Percentiles rank a stretch among this genome's conserved stretches.
Conservation (phyloP, 257 asterid genomes). For the Solanum bukasovii region DNA sequence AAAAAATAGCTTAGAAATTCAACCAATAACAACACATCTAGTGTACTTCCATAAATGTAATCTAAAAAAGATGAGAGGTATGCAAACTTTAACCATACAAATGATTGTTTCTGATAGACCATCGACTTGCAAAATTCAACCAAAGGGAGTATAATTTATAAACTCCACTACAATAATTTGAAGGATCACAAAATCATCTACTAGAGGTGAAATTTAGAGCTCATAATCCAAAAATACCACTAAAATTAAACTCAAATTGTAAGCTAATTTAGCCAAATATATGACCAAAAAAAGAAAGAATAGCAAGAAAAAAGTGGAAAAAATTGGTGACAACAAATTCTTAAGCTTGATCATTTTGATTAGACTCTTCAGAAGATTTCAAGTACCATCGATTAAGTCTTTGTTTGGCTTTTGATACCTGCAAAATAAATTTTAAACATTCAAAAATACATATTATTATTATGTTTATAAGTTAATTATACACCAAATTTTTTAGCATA, state of each 20-base stretch:
- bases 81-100: not conserved
- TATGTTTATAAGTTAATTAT: not conserved
- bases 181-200: not conserved
- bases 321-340: not conserved
- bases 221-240: not conserved
- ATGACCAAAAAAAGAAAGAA: not conserved
- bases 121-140: not conserved
- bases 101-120: not conserved
- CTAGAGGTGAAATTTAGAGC: not conserved
- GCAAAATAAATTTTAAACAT: not conserved
- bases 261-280: not conserved
- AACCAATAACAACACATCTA: not conserved
- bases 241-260: not conserved
- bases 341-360: conserved; percentile 23
- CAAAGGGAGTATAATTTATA: not conserved
- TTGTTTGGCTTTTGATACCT: conserved; percentile 1
- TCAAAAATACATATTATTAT: not conserved
- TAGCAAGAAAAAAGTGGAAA: not conserved
- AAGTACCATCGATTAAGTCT: conserved; percentile 31
- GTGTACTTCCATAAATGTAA: rapidly evolving
- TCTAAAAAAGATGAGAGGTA: not conserved
- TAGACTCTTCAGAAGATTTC: conserved; percentile 36
- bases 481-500: not conserved
- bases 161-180: not conserved
- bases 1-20: not conserved